phyloP scores from a whole-genome alignment of 31 red algal species.

The Odonthalia washingtoniensis region DNA sequence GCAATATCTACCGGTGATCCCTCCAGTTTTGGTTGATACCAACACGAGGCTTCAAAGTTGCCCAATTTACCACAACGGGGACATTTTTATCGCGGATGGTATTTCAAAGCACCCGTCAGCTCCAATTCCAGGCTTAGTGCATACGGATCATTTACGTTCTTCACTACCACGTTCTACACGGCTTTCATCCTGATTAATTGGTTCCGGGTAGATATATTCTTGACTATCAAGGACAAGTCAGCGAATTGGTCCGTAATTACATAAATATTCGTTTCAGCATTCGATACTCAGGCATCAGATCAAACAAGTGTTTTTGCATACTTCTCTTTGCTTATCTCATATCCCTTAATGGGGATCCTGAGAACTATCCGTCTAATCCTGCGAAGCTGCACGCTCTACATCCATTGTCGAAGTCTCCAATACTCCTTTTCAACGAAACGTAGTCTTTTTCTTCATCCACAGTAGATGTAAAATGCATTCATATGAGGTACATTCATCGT shows the following conservation, averaged over 20 bases:
- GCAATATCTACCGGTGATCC: not conserved
- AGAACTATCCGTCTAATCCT: not conserved
- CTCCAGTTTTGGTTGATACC: not conserved
- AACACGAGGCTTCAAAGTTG: not conserved
- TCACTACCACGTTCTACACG: not conserved
- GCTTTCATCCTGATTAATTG: not conserved
- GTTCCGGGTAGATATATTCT: not conserved
- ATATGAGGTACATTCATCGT: not conserved
- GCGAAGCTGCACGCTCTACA: not conserved
- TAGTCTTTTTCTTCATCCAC: not conserved
- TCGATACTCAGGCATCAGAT: not conserved
- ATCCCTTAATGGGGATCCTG: not conserved
- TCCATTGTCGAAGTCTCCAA: too few relatives aligned
- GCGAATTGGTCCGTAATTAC: not conserved
- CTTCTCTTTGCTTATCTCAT: too few relatives aligned
- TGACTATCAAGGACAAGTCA: not conserved
- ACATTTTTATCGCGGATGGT: not conserved
- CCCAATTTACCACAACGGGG: not conserved
- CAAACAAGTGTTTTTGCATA: not conserved
- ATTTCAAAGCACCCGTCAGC: not conserved
- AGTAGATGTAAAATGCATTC: not conserved
- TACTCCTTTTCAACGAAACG: not conserved
- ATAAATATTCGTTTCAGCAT: not conserved
- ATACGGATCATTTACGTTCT: not conserved
- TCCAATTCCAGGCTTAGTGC: not conserved